A percentile compares a stretch with the other conserved stretches of the same genome.
These are phyloP conservation scores for Bryoglossum gracile DNA, from an alignment of 495 filamentous ascomycete genomes.

Conservation along the genomic window DNA sequence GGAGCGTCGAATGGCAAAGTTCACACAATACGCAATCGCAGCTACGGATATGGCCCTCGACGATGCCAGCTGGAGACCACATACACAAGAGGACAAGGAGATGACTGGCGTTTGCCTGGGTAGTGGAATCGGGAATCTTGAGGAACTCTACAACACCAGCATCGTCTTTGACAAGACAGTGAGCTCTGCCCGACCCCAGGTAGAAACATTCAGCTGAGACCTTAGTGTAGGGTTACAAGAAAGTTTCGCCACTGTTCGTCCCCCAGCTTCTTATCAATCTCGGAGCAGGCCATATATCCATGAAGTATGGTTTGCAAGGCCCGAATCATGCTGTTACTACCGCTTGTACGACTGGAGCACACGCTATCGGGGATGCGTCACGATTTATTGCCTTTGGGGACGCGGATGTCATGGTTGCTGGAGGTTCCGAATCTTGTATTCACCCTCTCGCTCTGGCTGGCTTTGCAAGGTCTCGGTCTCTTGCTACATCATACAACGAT, in stretches of 20 bases:
- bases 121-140: constrained; percentile 92
- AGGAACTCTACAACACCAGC: constrained; percentile 79
- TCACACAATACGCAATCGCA: constrained; percentile 85
- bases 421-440: constrained; percentile 91
- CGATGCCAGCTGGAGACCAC: constrained; percentile 76
- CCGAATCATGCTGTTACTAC: constrained; percentile 90
- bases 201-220: constrained; percentile 16
- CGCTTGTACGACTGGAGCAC: constrained; percentile 90
- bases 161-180: constrained; percentile 65
- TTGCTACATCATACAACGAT: constrained; percentile 75
- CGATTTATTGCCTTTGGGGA: constrained; percentile 87
- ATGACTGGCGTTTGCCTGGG: constrained; percentile 87
- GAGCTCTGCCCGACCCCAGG: constrained; percentile 32
- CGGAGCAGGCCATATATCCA: constrained; percentile 88
- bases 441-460: constrained; percentile 89
- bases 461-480: constrained; percentile 78
- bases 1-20: constrained; percentile 80
- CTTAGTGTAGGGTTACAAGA: constrained; percentile 55
- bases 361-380: constrained; percentile 87
- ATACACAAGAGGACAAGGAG: constrained; percentile 53
- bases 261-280: constrained; percentile 90
- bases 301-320: constrained; percentile 84
- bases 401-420: constrained; percentile 90
- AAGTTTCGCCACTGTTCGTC: constrained; percentile 87
- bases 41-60: constrained; percentile 79